Conservation (phyloP, 306 rosid genomes). For the Sicyos edulis region DNA sequence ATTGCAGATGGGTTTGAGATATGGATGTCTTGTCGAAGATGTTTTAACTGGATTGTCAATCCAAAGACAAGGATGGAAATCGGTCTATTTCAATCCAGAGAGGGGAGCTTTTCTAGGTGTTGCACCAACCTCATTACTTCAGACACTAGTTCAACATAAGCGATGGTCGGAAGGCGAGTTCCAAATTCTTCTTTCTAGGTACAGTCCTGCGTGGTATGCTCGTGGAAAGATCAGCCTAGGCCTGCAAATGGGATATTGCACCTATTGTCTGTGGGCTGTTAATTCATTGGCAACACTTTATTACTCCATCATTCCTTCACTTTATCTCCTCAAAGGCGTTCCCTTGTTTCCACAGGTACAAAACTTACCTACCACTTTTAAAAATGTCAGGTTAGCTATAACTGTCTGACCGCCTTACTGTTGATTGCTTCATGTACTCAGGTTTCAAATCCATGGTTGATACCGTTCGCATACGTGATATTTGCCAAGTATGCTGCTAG, state of each 20-base stretch:
- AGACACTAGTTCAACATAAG: constrained; percentile 54
- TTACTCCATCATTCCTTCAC: constrained; percentile 63
- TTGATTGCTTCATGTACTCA: constrained; percentile 28
- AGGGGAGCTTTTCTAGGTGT: constrained; percentile 68
- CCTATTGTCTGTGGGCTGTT: constrained; percentile 54
- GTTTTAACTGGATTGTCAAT: too few species aligned
- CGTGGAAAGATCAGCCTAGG: constrained; percentile 50
- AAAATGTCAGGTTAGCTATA: too few species aligned
- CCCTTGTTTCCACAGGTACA: constrained; percentile 66
- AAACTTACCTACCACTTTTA: neutral
- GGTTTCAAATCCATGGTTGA: constrained; percentile 69
- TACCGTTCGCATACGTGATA: constrained; percentile 55
- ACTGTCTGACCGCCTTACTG: neutral
- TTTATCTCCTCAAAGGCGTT: constrained; percentile 52
- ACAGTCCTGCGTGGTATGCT: constrained; percentile 53
- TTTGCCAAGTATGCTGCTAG: constrained; percentile 33
- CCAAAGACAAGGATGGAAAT: too few species aligned
- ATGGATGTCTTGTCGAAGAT: constrained; percentile 79
- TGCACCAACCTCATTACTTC: constrained; percentile 47
- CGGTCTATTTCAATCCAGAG: constrained; percentile 53
- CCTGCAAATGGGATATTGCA: constrained; percentile 51
- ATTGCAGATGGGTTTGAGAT: constrained; percentile 59
- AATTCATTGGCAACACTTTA: constrained; percentile 42
- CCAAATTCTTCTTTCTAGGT: constrained; percentile 49
- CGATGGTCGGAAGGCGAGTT: constrained; percentile 85